Conservation (phyloP, 306 rosid genomes). For the Pyrus betulifolia region DNA sequence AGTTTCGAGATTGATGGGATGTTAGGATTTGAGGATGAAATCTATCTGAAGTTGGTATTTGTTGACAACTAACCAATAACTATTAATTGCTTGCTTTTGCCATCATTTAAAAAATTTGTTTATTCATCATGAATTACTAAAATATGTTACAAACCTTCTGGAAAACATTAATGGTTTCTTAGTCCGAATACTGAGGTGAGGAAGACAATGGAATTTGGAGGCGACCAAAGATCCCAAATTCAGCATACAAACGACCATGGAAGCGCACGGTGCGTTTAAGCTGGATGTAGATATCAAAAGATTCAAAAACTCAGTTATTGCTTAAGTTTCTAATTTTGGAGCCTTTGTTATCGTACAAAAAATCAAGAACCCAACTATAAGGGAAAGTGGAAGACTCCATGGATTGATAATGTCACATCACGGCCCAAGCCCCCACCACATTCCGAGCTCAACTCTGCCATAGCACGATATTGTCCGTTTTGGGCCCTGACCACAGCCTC, state of each 20-base stretch:
- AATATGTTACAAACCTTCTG: not conserved
- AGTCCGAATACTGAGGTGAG: constrained; percentile 85
- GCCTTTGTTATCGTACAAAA: constrained; percentile 39
- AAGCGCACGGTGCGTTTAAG: constrained; percentile 64
- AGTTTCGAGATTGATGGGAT: not conserved
- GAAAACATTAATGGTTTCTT: constrained; percentile 17
- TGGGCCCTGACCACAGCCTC: too few relatives aligned
- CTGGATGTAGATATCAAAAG: constrained; percentile 3
- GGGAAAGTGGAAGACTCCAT: constrained; percentile 85
- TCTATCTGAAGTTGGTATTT: not conserved
- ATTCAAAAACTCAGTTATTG: constrained; percentile 7
- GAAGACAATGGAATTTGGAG: constrained; percentile 85
- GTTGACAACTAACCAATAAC: not conserved
- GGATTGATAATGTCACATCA: constrained; percentile 55
- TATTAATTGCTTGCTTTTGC: not conserved
- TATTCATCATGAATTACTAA: constrained; percentile 1
- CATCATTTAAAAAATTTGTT: not conserved
- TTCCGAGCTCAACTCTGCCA: too few relatives aligned
- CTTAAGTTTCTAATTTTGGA: constrained; percentile 12
- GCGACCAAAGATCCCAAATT: constrained; percentile 57
- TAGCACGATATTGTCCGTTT: too few relatives aligned
- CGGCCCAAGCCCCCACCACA: too few relatives aligned
- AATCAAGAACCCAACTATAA: constrained; percentile 85
- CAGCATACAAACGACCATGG: constrained; percentile 91
- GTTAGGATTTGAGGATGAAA: not conserved